Percentiles rank a stretch among this genome's conserved stretches.
These are phyloP conservation scores for Fraxinus velutina DNA, from an alignment of 305 asterid genomes.

Conservation along the genomic window DNA sequence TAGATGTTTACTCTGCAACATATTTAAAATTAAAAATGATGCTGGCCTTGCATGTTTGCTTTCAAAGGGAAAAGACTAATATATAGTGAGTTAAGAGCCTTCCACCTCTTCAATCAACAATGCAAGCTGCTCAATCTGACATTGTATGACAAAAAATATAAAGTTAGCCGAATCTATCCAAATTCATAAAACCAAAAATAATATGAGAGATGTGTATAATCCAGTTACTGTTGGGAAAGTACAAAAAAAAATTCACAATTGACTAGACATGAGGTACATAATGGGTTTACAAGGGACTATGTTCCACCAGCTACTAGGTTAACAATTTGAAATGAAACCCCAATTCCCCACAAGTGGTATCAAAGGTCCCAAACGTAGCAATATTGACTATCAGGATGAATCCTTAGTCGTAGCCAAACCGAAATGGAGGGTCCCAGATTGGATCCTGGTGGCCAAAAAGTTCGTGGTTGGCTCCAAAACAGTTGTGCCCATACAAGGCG, in stretches of 20 bases:
- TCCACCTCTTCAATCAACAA: constrained; percentile 40
- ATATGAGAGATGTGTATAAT: not conserved
- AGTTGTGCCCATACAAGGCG: not conserved
- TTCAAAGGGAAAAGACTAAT: constrained; percentile 14
- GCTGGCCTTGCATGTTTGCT: not conserved
- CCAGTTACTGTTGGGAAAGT: not conserved
- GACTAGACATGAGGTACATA: not conserved
- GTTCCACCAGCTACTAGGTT: not conserved
- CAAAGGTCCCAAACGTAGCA: not conserved
- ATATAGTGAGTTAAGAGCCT: constrained; percentile 38
- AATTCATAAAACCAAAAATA: constrained; percentile 10
- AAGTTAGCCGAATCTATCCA: not conserved
- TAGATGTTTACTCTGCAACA: constrained; percentile 79
- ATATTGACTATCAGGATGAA: not conserved
- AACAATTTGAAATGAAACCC: not conserved
- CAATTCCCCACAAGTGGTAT: not conserved
- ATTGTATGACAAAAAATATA: constrained; percentile 1
- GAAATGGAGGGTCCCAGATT: not conserved
- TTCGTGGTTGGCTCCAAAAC: not conserved
- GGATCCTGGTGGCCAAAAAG: not conserved
- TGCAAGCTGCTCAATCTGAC: constrained; percentile 72
- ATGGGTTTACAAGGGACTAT: not conserved
- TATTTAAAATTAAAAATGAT: constrained; percentile 13
- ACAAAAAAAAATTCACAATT: not conserved
- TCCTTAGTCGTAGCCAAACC: not conserved